Conservation (phyloP, 23 red algal species). For the Agarophyton chilense region DNA sequence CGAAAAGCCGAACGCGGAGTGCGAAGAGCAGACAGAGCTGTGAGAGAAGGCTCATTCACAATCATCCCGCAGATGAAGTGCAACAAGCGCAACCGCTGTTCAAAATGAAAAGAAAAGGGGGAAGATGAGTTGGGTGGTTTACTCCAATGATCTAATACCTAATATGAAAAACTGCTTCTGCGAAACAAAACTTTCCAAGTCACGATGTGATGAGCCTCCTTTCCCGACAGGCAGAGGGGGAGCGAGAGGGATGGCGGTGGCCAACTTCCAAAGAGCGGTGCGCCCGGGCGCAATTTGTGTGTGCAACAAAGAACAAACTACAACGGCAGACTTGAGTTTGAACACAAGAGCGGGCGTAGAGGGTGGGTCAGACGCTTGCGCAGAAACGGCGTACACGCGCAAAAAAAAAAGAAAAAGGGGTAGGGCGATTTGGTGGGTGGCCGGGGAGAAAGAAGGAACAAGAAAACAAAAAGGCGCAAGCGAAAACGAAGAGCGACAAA, state of each 20-base stretch:
- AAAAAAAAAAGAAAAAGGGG: not conserved
- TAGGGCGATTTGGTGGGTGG: not conserved
- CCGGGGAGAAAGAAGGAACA: not conserved
- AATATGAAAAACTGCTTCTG: slow-evolving; percentile 16
- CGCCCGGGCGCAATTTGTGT: not conserved
- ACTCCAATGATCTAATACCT: not conserved
- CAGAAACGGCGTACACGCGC: not conserved
- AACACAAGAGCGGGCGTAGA: not conserved
- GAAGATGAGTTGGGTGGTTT: too few relatives aligned
- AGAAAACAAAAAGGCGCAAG: not conserved
- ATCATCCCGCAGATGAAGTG: too few relatives aligned
- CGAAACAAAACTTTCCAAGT: not conserved
- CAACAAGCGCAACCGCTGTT: too few relatives aligned
- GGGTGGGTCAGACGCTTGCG: not conserved
- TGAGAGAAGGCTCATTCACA: too few relatives aligned
- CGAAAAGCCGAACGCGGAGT: too few relatives aligned
- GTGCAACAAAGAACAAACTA: too few relatives aligned
- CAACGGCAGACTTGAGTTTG: not conserved
- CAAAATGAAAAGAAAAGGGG: too few relatives aligned
- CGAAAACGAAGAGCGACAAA: not conserved
- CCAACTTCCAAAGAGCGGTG: not conserved
- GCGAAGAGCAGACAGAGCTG: too few relatives aligned
- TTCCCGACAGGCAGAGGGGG: not conserved
- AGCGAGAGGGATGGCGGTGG: not conserved
- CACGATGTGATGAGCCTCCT: not conserved